Conservation (phyloP, 2,329 filamentous ascomycete species). For the Ploettnerulaceae sp. region DNA sequence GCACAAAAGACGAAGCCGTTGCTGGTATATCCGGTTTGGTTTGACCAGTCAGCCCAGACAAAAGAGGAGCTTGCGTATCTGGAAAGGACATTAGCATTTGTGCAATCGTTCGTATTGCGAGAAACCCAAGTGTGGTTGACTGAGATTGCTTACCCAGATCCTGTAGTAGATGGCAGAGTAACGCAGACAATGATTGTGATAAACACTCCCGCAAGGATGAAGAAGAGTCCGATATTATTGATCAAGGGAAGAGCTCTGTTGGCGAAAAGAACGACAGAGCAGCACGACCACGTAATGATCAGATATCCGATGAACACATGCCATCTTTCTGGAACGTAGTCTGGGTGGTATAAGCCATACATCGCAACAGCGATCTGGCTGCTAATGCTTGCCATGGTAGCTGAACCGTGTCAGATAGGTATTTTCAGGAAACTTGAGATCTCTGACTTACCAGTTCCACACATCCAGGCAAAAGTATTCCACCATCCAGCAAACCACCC, state of each 20-base stretch:
- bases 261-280: constrained; percentile 45
- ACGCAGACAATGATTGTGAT: constrained; percentile 43
- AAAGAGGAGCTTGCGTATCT: constrained; percentile 31
- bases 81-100: neutral
- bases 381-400: constrained; percentile 34
- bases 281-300: constrained; percentile 43
- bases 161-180: constrained; percentile 46
- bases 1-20: constrained; percentile 52
- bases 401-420: constrained; percentile 11
- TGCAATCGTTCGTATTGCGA: neutral
- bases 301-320: constrained; percentile 47
- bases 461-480: constrained; percentile 45
- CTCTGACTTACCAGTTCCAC: constrained; percentile 19
- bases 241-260: constrained; percentile 49
- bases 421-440: too few relatives aligned
- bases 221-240: constrained; percentile 50
- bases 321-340: constrained; percentile 43
- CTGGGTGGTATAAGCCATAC: constrained; percentile 45
- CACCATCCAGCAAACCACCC: constrained; percentile 49
- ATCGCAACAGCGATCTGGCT: constrained; percentile 44
- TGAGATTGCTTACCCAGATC: constrained; percentile 37
- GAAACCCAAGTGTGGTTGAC: too few relatives aligned
- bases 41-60: constrained; percentile 43
- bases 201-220: constrained; percentile 49
- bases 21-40: constrained; percentile 41